Evolutionary conservation across 1,284 basidiomycete genomes (phyloP).

Genomic region (Phellopilus nigrolimitatus): DNA sequence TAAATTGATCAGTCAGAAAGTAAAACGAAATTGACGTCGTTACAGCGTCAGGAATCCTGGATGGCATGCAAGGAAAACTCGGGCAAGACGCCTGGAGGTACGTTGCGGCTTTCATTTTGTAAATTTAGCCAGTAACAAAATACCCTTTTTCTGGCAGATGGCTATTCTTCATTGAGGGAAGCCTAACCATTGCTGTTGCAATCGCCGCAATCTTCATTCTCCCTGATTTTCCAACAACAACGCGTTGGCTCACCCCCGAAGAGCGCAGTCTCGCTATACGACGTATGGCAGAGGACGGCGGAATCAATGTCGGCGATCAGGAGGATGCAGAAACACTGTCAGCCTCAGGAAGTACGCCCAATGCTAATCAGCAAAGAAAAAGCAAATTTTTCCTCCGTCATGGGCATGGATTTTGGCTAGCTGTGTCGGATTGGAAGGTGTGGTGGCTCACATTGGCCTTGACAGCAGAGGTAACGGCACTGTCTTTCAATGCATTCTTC

Average conservation of each 20-base stretch:
- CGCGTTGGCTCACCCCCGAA: slow-evolving; percentile 24
- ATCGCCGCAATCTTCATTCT: slow-evolving; percentile 31
- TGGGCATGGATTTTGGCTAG: slow-evolving; percentile 31
- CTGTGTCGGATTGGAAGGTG: slow-evolving; percentile 39
- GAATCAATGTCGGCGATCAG: slow-evolving; percentile 30
- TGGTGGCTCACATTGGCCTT: slow-evolving; percentile 29
- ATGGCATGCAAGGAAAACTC: slow-evolving; percentile 43
- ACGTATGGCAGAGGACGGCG: slow-evolving; percentile 40
- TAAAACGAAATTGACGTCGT: no score
- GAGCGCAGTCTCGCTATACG: slow-evolving; percentile 39
- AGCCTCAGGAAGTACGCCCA: not conserved
- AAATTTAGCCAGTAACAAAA: slow-evolving; percentile 12
- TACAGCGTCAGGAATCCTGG: slow-evolving; percentile 33
- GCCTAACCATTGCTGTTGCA: slow-evolving; percentile 15
- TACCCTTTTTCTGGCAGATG: slow-evolving; percentile 26
- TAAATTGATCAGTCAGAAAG: no score
- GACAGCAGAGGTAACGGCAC: slow-evolving; percentile 25
- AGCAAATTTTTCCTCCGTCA: not conserved
- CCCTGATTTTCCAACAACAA: slow-evolving; percentile 36
- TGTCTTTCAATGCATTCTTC: slow-evolving; percentile 32
- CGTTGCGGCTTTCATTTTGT: no score
- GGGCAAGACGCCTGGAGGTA: slow-evolving; percentile 40
- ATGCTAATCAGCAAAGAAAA: not conserved
- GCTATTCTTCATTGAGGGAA: slow-evolving; percentile 18
- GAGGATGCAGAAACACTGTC: slow-evolving; percentile 2